Evolutionary conservation across 805 yeast species (phyloP), one percentile per base, ranked within the genome.

Genomic region (Saccharomycopsis amapae): DNA sequence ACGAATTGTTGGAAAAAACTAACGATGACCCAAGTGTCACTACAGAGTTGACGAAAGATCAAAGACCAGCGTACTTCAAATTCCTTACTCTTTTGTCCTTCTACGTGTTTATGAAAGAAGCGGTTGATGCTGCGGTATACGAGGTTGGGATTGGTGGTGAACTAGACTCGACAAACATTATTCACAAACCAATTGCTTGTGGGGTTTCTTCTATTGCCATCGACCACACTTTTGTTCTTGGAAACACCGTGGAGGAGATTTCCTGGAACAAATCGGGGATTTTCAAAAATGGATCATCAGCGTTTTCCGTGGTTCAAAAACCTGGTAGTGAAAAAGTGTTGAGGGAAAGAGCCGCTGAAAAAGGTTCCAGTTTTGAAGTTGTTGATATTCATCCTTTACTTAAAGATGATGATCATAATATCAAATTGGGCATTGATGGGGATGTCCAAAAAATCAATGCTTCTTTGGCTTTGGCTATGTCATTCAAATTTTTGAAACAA

Each of bases 71-170:
- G 60, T 93, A 93, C 62, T 93, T 93, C 73, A 81, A 95, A 59
- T 94, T 76, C 62, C 67, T 93, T 60, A 93, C 99, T 0, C 65
- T 94, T 15, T 63, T 93, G 49, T 86, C 97, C 2, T 93, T 88
- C 68, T 96, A 94, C 61, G 83, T 87, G 1, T 94, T 94, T 56
- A 61, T 86, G 65, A 72, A 76, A 45, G 98, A 93, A 63, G 83
- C 85, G 1, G 89, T 93, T n/a, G 85, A 88, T 58, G 76, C 96
- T 30, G 97, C 97, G 10, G 81, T 93, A 32, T 88, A 85, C 59
- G 99, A 93, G 62, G 99, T 94, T 25, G 99, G 99, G 19, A 95
- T 93, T 40, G 99, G 99, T 24, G 99, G 99, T 5, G 94, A 85
- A 59, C 87, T 79, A 58, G 99, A 93, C 62, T 86, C 96, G n/a